These are phyloP conservation scores for Auricularia auricula-judae DNA, from an alignment of 768 basidiomycete species.

Conservation along the genomic window DNA sequence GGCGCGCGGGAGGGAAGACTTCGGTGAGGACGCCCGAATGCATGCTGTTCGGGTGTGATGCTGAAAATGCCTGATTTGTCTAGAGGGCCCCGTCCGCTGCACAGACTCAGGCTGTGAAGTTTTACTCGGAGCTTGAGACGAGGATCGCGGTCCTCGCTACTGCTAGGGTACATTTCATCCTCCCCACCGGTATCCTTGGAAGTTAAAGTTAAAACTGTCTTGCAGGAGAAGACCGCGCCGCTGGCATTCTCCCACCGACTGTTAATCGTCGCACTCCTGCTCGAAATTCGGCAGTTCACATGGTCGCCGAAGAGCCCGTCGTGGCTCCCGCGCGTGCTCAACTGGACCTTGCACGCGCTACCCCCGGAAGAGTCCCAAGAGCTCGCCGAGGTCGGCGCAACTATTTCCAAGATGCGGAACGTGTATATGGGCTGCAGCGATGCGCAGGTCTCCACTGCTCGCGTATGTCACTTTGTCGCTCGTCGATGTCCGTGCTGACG, in stretches of 20 bases:
- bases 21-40: not conserved
- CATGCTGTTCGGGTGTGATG: constrained; percentile 8
- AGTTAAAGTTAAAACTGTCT: not conserved
- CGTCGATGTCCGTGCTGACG: not conserved
- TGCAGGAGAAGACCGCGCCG: constrained; percentile 41
- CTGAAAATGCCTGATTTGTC: not conserved
- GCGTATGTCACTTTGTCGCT: constrained; percentile 1
- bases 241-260: constrained; percentile 49
- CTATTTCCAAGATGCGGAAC: constrained; percentile 1
- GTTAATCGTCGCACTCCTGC: constrained; percentile 49
- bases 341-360: constrained; percentile 21
- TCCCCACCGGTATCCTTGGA: too few relatives aligned
- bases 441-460: not conserved
- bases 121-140: constrained; percentile 44
- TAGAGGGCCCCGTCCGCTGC: constrained; percentile 3
- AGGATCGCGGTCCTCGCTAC: constrained; percentile 35
- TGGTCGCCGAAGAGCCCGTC: constrained; percentile 41
- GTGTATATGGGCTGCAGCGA: constrained; percentile 2
- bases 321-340: constrained; percentile 18
- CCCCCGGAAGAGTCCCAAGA: not conserved
- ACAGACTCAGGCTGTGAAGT: constrained; percentile 17
- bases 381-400: not conserved
- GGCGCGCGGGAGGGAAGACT: not conserved
- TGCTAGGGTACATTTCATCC: constrained; percentile 1
- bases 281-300: constrained; percentile 52